Conservation (phyloP, 139 green algal species). For the Coccomyxa sp. region DNA sequence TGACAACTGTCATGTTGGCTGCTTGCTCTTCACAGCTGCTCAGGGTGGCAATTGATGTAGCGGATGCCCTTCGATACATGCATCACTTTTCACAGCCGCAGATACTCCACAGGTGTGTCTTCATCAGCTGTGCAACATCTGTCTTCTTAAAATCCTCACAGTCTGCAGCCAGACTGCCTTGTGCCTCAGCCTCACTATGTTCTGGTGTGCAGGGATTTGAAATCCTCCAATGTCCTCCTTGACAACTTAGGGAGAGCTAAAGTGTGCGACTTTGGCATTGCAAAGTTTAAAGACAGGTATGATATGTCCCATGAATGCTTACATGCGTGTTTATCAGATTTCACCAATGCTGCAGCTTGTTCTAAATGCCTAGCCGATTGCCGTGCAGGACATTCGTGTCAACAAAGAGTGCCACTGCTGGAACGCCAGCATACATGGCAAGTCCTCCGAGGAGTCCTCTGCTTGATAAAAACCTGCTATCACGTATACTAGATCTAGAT, state of each 20-base stretch:
- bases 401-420: slow-evolving; percentile 53
- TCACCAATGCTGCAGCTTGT: neutral
- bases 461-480: neutral
- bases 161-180: neutral
- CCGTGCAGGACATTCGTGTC: slow-evolving; percentile 46
- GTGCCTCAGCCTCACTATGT: neutral
- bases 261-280: slow-evolving; percentile 69
- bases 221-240: slow-evolving; percentile 60
- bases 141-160: neutral
- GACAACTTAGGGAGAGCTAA: slow-evolving; percentile 45
- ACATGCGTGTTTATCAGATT: neutral
- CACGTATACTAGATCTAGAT: neutral
- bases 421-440: slow-evolving; percentile 70
- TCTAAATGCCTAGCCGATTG: too few relatives aligned
- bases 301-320: neutral
- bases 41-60: slow-evolving; percentile 51
- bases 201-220: slow-evolving; percentile 45
- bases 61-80: slow-evolving; percentile 68
- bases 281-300: slow-evolving; percentile 44
- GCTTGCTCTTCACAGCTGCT: slow-evolving; percentile 27
- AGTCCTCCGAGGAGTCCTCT: neutral
- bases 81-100: slow-evolving; percentile 28
- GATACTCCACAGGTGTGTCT: neutral
- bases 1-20: neutral
- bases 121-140: neutral